Percentiles rank a stretch among this genome's conserved stretches.
Evolutionary conservation across 192 early-diverging fungal species (phyloP).

Genomic region (Entophlyctis luteolus): DNA sequence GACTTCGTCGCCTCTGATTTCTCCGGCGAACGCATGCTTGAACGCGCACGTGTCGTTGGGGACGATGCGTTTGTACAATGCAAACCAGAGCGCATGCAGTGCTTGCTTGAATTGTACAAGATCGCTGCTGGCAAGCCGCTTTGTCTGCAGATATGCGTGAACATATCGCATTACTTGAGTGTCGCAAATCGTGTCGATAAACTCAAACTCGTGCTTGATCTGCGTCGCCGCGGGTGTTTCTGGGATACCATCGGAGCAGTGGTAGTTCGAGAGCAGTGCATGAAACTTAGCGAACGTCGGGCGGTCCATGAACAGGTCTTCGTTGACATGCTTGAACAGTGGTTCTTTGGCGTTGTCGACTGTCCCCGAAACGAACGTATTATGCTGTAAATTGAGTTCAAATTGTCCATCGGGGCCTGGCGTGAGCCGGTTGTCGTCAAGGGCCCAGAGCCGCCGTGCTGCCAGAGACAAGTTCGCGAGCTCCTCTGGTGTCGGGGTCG

Average conservation of each 20-base stretch:
- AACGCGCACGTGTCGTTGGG: conserved; percentile 36
- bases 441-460: conserved; percentile 20
- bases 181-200: conserved; percentile 21
- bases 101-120: neutral
- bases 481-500: neutral
- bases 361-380: conserved; percentile 16
- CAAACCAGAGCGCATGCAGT: conserved; percentile 35
- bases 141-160: conserved; percentile 21
- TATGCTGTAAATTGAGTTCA: conserved; percentile 27
- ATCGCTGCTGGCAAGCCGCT: neutral
- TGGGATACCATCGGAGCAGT: conserved; percentile 11
- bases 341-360: conserved; percentile 26
- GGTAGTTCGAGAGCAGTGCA: conserved; percentile 25
- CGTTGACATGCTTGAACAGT: conserved; percentile 28
- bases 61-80: conserved; percentile 27
- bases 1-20: conserved; percentile 25
- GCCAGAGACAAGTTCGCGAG: conserved; percentile 16
- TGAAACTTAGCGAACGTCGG: conserved; percentile 27
- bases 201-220: conserved; percentile 18
- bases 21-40: conserved; percentile 35
- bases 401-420: conserved; percentile 33
- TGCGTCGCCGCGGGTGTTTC: conserved; percentile 7
- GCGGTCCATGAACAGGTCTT: neutral
- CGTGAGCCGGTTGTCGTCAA: conserved; percentile 31
- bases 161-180: conserved; percentile 24